A percentile compares a stretch with the other conserved stretches of the same genome.
phyloP scores from a whole-genome alignment of 2,329 filamentous ascomycete species.

The Sporothrix euskadiensis region DNA sequence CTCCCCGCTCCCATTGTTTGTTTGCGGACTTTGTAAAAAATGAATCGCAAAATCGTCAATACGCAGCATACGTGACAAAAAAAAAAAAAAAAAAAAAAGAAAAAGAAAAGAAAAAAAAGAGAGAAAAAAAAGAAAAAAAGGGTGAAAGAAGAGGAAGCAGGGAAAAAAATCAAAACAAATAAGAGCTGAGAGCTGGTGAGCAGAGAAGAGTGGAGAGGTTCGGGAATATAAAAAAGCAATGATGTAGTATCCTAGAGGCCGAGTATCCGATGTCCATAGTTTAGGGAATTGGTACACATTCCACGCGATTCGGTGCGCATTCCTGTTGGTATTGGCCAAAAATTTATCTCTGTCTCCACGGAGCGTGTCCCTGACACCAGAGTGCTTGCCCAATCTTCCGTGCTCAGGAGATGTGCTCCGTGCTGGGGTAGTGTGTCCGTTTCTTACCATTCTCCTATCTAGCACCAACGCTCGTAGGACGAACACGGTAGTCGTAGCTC shows the following conservation, averaged over 20 bases:
- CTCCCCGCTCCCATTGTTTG: not conserved
- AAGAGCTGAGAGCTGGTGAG: not conserved
- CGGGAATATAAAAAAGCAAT: not conserved
- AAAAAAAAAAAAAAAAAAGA: too few species aligned
- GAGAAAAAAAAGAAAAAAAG: too few species aligned
- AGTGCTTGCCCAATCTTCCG: not conserved
- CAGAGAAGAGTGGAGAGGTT: not conserved
- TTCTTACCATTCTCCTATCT: not conserved
- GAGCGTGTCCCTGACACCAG: not conserved
- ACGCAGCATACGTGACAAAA: not conserved
- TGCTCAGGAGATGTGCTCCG: conserved; percentile 5
- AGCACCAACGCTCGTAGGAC: not conserved
- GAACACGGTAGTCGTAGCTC: not conserved
- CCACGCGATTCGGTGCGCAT: not conserved
- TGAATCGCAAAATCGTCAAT: not conserved
- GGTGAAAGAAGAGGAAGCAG: not conserved
- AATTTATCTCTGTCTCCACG: not conserved
- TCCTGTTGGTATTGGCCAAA: not conserved
- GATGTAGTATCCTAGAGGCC: not conserved
- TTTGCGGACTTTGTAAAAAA: not conserved
- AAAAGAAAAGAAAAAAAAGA: too few species aligned
- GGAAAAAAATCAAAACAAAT: not conserved
- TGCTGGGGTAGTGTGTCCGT: not conserved
- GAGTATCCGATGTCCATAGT: not conserved
- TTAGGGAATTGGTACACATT: not conserved